Percentiles rank a stretch among this genome's conserved stretches.
Conservation (phyloP, 768 basidiomycete genomes). For the Tylopilus balloui region DNA sequence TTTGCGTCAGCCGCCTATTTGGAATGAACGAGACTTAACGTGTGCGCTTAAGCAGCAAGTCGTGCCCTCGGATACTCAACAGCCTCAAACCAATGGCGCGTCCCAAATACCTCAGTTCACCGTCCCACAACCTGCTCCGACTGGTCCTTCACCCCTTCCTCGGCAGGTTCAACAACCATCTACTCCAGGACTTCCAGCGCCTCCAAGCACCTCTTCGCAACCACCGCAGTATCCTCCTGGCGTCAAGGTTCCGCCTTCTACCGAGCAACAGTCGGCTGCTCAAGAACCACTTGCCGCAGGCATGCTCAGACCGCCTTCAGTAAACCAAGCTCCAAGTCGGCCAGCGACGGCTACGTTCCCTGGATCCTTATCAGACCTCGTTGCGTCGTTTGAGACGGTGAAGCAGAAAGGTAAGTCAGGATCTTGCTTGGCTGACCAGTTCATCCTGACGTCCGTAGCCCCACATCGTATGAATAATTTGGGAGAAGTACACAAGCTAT, state of each 20-base stretch:
- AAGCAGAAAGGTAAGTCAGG: conserved; percentile 85
- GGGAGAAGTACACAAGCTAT: conserved; percentile 85
- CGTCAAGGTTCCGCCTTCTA: conserved; percentile 48
- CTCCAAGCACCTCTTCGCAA: conserved; percentile 22
- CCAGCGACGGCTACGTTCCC: conserved; percentile 57
- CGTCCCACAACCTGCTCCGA: conserved; percentile 31
- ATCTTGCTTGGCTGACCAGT: background rate
- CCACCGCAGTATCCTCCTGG: conserved; percentile 64
- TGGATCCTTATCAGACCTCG: conserved; percentile 85
- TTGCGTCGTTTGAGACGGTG: conserved; percentile 90
- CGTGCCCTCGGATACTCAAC: conserved; percentile 36
- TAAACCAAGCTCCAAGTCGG: conserved; percentile 37
- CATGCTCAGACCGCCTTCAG: conserved; percentile 52
- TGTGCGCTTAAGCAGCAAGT: conserved; percentile 33
- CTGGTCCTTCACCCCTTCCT: conserved; percentile 45
- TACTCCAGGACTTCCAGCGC: conserved; percentile 22
- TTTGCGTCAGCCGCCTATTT: conserved; percentile 1
- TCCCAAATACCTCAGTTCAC: conserved; percentile 23
- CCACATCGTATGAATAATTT: conserved; percentile 84
- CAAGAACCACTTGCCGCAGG: conserved; percentile 36
- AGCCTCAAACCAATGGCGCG: conserved; percentile 36
- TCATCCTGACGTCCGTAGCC: conserved; percentile 36
- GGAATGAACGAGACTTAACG: conserved; percentile 17
- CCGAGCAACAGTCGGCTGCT: conserved; percentile 36
- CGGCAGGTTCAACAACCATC: conserved; percentile 45